Evolutionary conservation across 2,329 filamentous ascomycete species (phyloP), one percentile per base, ranked within the genome.

Genomic region (Hymenoscyphus fraxineus): DNA sequence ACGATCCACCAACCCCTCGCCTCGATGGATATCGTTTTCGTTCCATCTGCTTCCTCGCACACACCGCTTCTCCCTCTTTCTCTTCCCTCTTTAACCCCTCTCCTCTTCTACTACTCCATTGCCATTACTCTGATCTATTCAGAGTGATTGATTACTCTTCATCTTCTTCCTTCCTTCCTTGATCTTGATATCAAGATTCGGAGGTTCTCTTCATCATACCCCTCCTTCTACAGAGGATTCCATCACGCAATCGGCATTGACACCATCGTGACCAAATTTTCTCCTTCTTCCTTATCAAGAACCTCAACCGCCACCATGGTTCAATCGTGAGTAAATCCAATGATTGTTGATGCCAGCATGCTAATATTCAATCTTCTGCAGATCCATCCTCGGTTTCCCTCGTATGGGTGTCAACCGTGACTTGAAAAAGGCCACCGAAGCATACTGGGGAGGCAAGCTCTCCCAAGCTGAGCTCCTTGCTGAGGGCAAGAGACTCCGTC

Each of bases 351-450:
- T 54, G 55, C 40, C 39, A 62, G 40, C 39, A 64, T 55, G 63
- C 64, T 70, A 62, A 68, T 64, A 16, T 56, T 27, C 47, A 58
- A 65, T 16, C 63, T n/a, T 41, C 27, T 27, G 66, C 60, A 76
- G 74, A 71, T 71, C 95, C 73, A 86, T 99, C 80, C 90, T 99
- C 80, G 95, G 95, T 83, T 99, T 99, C 88, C 95, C 95, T 80
- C 94, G 95, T 78, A 97, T 98, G 92, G 95, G 95, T 82, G 91
- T 87, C 76, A 91, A 96, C 83, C 93, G 95, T 88, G 95, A 99
- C 86, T 88, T 99, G 80, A 99, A 99, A 90, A 99, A 99, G 89
- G 95, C 95, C 78, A 99, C 93, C 73, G 95, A 99, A 83, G 92
- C 94, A 80, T 99, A 89, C 83, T 99, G 95, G 95, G 90, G 83